Evolutionary conservation across 495 filamentous ascomycete genomes (phyloP).

Genomic region (Staphylotrichum tortipilum): DNA sequence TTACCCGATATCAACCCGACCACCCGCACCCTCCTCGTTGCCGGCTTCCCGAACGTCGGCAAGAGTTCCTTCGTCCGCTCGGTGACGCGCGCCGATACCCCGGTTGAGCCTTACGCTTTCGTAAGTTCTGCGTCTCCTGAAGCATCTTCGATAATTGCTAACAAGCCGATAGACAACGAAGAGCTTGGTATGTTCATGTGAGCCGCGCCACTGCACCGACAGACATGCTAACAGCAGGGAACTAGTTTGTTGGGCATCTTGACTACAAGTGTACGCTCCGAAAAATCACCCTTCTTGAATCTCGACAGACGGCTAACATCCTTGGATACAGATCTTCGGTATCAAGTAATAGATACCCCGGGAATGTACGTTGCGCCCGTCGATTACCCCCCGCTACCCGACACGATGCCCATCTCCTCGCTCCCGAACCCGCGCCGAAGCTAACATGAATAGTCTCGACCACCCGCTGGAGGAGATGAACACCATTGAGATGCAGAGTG

Average conservation of each 20-base stretch:
- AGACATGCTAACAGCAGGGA: conserved; percentile 62
- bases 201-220: neutral
- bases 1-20: conserved; percentile 97
- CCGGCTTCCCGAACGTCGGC: conserved; percentile 95
- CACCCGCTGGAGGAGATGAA: conserved; percentile 99
- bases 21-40: conserved; percentile 87
- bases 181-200: conserved; percentile 53
- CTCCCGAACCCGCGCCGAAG: neutral
- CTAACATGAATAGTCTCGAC: conserved; percentile 48
- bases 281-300: neutral
- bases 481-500: conserved; percentile 97
- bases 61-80: conserved; percentile 91
- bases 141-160: neutral
- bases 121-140: conserved; percentile 5
- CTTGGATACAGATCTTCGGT: conserved; percentile 22
- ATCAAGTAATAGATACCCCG: conserved; percentile 66
- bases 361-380: conserved; percentile 59
- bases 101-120: conserved; percentile 97
- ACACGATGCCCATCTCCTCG: neutral
- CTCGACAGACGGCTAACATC: neutral
- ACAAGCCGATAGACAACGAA: conserved; percentile 60
- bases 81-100: conserved; percentile 91
- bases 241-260: conserved; percentile 93
- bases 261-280: conserved; percentile 68
- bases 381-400: neutral